Evolutionary conservation across 805 yeast genomes (phyloP).

Genomic region (fission yeast (Schizosaccharomyces pombe)): DNA sequence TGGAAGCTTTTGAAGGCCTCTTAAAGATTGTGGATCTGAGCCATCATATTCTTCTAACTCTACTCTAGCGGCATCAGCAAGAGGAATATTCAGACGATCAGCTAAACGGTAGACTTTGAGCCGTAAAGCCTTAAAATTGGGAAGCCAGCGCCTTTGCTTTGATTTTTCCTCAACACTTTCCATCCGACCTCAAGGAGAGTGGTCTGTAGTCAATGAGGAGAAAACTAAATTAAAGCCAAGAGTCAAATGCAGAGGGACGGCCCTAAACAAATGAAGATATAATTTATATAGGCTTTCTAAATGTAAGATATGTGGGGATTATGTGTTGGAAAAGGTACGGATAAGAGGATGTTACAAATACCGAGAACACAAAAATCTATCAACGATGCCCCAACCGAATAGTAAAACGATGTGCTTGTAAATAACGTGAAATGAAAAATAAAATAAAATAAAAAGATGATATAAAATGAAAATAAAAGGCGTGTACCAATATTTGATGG

Average conservation of each 20-base stretch:
- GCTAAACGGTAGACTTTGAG: background rate
- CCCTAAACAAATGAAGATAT: too few species aligned
- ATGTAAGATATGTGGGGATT: too few species aligned
- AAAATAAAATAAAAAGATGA: too few species aligned
- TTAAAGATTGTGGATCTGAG: background rate
- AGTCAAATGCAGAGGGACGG: background rate
- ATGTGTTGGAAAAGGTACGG: too few species aligned
- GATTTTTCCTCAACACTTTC: background rate
- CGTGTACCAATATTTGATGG: too few species aligned
- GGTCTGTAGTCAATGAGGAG: background rate
- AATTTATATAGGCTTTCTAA: too few species aligned
- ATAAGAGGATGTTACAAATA: background rate
- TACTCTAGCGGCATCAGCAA: background rate
- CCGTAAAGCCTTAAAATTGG: background rate
- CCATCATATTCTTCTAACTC: background rate
- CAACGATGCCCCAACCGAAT: background rate
- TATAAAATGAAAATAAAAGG: too few species aligned
- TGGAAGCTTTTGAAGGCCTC: background rate
- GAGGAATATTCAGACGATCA: background rate
- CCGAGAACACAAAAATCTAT: background rate
- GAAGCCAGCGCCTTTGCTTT: background rate
- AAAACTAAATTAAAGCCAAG: background rate
- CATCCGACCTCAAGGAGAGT: background rate
- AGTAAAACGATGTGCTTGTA: background rate
- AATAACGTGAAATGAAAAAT: too few species aligned